Evolutionary conservation across 257 asterid genomes (phyloP).

Genomic region (Nicotiana otophora): DNA sequence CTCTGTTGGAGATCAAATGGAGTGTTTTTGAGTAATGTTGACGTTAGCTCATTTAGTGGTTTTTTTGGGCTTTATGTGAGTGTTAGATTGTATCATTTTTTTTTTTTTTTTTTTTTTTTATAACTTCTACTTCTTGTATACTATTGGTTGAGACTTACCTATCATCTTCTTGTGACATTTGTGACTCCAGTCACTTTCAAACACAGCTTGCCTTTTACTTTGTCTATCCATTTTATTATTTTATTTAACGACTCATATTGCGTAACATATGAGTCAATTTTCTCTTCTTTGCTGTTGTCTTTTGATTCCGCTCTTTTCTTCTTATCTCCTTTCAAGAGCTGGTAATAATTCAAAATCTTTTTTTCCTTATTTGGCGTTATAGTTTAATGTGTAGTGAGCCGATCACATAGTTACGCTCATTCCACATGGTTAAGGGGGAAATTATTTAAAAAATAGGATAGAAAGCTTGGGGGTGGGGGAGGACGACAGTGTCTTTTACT

Average conservation of each 20-base stretch:
- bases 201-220: neutral
- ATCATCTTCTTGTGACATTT: neutral
- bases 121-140: neutral
- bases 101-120: no score
- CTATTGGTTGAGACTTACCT: neutral
- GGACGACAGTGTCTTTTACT: neutral
- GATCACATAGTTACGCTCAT: neutral
- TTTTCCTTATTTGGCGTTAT: neutral
- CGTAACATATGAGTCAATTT: neutral
- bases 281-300: neutral
- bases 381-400: neutral
- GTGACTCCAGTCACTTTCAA: neutral
- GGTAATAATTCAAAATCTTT: neutral
- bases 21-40: neutral
- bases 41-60: neutral
- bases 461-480: neutral
- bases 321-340: neutral
- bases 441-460: neutral
- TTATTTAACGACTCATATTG: neutral
- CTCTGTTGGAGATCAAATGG: neutral
- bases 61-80: neutral
- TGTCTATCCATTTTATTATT: neutral
- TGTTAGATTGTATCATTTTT: neutral
- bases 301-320: neutral
- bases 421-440: neutral